Evolutionary conservation across 345 rosid species (phyloP).

Genomic region (Populus deltoides): DNA sequence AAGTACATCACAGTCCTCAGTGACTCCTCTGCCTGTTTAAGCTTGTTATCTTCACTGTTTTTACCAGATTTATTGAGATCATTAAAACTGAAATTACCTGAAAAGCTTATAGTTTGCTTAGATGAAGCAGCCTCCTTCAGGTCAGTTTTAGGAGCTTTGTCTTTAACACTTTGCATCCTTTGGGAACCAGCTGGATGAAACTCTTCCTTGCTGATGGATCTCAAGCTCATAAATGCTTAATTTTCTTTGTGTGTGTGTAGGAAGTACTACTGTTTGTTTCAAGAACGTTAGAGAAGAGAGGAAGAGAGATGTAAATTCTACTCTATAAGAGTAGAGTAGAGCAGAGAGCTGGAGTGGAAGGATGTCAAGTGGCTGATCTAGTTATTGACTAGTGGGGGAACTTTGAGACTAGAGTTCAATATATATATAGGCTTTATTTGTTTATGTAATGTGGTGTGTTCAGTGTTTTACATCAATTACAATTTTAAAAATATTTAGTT

Average conservation of each 20-base stretch:
- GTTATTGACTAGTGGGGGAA: not conserved
- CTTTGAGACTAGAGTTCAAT: not conserved
- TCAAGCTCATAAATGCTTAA: slow-evolving; percentile 12
- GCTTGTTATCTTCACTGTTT: slow-evolving; percentile 12
- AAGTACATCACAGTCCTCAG: slow-evolving; percentile 44
- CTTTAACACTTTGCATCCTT: slow-evolving; percentile 20
- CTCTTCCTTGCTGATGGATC: slow-evolving; percentile 24
- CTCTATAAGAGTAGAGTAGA: not conserved
- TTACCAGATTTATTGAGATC: not conserved
- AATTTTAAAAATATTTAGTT: too few species aligned
- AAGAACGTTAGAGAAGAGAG: not conserved
- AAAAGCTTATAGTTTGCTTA: slow-evolving; percentile 17
- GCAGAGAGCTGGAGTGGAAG: not conserved
- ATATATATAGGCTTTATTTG: slow-evolving; percentile 2
- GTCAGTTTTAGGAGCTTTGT: slow-evolving; percentile 16
- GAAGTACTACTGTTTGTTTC: not conserved
- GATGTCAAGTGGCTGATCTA: not conserved
- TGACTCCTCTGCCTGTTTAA: slow-evolving; percentile 40
- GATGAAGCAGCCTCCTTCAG: slow-evolving; percentile 9
- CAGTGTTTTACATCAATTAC: too few species aligned
- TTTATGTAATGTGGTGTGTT: too few species aligned
- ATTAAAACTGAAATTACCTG: slow-evolving; percentile 16
- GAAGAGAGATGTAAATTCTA: not conserved
- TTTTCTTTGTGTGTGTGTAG: not conserved
- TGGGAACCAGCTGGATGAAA: slow-evolving; percentile 17